phyloP scores from a whole-genome alignment of 768 basidiomycete species.

The Epithele typhae region DNA sequence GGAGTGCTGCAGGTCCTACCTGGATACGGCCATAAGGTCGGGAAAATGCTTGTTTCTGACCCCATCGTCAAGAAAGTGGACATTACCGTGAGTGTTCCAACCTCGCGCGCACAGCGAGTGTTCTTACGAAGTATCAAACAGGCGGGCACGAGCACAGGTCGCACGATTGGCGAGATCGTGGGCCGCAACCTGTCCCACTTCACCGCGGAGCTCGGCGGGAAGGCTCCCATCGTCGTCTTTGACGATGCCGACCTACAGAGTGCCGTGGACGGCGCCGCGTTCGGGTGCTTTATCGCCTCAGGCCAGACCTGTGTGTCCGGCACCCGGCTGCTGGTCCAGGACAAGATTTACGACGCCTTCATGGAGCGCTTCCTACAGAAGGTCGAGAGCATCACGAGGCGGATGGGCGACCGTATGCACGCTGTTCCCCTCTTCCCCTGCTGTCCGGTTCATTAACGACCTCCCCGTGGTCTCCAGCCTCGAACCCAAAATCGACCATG shows the following conservation, averaged over 20 bases:
- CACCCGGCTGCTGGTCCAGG: conserved; percentile 76
- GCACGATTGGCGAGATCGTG: conserved; percentile 66
- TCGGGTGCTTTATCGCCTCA: conserved; percentile 81
- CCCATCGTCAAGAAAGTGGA: conserved; percentile 76
- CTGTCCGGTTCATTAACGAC: no score
- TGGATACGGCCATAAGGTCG: conserved; percentile 63
- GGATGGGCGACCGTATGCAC: conserved; percentile 77
- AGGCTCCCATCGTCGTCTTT: conserved; percentile 81
- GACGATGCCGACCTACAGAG: conserved; percentile 67
- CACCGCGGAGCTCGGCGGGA: conserved; percentile 86
- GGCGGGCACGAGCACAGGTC: conserved; percentile 78
- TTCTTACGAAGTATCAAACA: conserved; percentile 21
- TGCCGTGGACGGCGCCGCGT: conserved; percentile 82
- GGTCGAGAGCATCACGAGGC: conserved; percentile 49
- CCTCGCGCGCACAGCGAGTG: neutral
- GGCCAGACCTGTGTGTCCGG: conserved; percentile 93
- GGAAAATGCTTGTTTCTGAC: conserved; percentile 60
- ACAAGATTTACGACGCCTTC: conserved; percentile 64
- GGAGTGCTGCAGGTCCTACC: conserved; percentile 73
- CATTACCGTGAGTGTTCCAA: conserved; percentile 54
- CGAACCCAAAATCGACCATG: conserved; percentile 70
- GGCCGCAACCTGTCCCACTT: conserved; percentile 70
- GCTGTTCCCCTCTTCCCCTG: neutral
- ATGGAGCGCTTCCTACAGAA: conserved; percentile 60
- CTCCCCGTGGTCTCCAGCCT: conserved; percentile 40